These are phyloP conservation scores for Alternaria arborescens DNA, from an alignment of 2,329 filamentous ascomycete species.

Conservation along the genomic window DNA sequence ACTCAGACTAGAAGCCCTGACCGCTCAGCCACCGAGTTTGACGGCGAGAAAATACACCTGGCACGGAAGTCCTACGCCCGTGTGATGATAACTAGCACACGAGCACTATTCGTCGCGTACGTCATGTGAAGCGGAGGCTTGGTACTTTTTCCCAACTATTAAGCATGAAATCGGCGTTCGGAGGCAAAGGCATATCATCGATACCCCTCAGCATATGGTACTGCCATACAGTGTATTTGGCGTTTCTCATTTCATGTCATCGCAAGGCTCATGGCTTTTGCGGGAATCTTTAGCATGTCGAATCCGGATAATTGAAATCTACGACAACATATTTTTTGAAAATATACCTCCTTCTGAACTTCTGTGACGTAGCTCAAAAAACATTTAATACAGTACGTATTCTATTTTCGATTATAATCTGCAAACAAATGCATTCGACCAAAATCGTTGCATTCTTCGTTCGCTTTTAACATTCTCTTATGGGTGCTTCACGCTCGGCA, in stretches of 20 bases:
- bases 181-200: constrained; percentile 9
- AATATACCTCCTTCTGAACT: neutral
- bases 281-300: neutral
- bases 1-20: constrained; percentile 35
- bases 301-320: neutral
- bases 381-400: neutral
- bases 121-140: neutral
- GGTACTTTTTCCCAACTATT: neutral
- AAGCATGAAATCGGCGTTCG: constrained; percentile 18
- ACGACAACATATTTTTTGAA: neutral
- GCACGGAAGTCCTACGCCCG: neutral
- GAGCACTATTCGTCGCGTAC: neutral
- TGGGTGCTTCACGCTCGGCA: neutral
- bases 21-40: neutral
- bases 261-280: neutral
- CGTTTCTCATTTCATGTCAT: constrained; percentile 2
- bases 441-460: no score
- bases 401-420: neutral
- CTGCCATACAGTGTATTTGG: constrained; percentile 7
- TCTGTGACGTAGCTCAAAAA: neutral
- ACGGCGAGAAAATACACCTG: neutral
- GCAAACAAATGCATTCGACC: neutral
- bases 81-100: neutral
- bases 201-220: constrained; percentile 22
- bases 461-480: neutral